Base-by-base conservation (phyloP, 306 rosid genomes). In the Prinsepia uniflora region DNA sequence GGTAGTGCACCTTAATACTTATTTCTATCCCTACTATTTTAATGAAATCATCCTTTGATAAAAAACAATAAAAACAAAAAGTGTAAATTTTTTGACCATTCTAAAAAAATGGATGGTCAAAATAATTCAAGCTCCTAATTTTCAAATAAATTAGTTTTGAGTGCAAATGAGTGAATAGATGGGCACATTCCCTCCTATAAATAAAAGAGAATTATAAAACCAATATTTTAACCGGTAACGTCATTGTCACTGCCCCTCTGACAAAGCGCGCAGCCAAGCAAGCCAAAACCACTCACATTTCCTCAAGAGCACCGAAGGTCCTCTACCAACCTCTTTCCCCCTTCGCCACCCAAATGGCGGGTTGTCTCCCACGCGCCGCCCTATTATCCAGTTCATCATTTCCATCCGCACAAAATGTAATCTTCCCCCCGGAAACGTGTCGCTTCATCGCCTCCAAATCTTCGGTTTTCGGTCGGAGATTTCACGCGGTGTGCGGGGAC, bases 261-360 rank as follows among this genome's bases (percentile, higher is more conserved):
- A 1, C 62, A 10, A 41, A 20, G 53, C 64, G 52, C 42, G 63
- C 4, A 41, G 11, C 12, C 58, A 34, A 3, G 4, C 64, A 59
- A 49, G 13, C 5, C 19, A 49, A 13, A 13, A 49, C 10, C 19
- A 30, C 50, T 68, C 48, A 17, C 30, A 52, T 9, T 52, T 41
- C 13, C 46, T 45, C n/a, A 41, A 47, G 52, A 19, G 9, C 18
- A 49, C 68, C 15, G 30, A 9, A 6, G 14, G 10, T 73, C 61
- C 84, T 78, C 58, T 85, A 55, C 76, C 73, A 4, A 74, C 57
- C 67, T 17, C 34, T 9, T 56, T 34, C 15, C 53, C 8, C 62
- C 42, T 76, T 86, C 63, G 63, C 81, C 57, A 39, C 69, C 56
- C 68, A 49, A 39, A 88, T 90, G 98, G 88, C 92, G 50, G 82